Evolutionary conservation across 768 basidiomycete species (phyloP).

Genomic region (Russula compacta): DNA sequence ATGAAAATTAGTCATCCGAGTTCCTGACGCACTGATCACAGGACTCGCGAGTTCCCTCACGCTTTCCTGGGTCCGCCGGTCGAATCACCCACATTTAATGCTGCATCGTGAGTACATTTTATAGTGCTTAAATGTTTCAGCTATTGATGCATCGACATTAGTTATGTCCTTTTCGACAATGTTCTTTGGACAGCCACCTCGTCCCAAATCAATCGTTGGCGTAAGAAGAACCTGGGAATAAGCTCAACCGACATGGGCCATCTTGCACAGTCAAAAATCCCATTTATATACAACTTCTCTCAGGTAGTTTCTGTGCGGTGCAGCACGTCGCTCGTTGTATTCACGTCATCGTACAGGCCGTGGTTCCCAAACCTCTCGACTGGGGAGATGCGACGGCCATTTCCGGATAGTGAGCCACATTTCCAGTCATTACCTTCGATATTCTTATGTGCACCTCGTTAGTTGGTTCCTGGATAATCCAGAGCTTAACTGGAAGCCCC

Average conservation of each 20-base stretch:
- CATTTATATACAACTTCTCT: conserved; percentile 64
- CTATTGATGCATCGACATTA: conserved; percentile 14
- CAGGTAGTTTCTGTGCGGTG: conserved; percentile 26
- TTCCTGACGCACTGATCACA: conserved; percentile 19
- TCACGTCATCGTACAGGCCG: conserved; percentile 29
- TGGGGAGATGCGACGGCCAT: conserved; percentile 51
- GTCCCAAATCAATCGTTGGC: conserved; percentile 58
- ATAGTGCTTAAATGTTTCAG: background rate
- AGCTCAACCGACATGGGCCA: conserved; percentile 50
- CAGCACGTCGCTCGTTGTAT: background rate
- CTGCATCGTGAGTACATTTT: conserved; percentile 36
- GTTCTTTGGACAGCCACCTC: conserved; percentile 62
- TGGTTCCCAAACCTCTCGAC: conserved; percentile 63
- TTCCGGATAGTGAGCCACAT: conserved; percentile 42
- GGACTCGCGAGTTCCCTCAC: conserved; percentile 54
- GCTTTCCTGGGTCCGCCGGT: conserved; percentile 57
- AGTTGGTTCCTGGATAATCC: conserved; percentile 63
- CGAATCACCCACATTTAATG: conserved; percentile 53
- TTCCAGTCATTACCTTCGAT: background rate
- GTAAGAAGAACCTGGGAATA: conserved; percentile 41
- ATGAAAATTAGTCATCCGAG: background rate
- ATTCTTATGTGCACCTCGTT: conserved; percentile 1
- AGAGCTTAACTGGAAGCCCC: conserved; percentile 49
- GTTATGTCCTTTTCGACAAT: conserved; percentile 55
- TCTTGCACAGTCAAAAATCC: conserved; percentile 48